phyloP scores from a whole-genome alignment of 2,329 filamentous ascomycete species.

The Verticillium nubilum region DNA sequence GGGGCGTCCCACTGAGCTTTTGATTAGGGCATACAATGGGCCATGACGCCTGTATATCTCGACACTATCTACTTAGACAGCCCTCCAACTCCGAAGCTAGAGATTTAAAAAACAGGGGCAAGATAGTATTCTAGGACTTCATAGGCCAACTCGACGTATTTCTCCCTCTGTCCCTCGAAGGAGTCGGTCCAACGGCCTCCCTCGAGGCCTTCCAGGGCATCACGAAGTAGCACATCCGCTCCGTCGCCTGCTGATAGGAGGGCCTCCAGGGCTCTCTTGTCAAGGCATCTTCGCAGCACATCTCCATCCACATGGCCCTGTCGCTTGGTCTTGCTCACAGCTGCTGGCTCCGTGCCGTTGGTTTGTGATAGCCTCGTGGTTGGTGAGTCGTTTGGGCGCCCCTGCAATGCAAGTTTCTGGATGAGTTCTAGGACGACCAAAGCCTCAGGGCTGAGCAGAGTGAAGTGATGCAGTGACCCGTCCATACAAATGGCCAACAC shows the following conservation, averaged over 20 bases:
- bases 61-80: background rate
- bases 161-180: constrained; percentile 20
- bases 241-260: constrained; percentile 28
- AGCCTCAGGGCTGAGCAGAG: constrained; percentile 54
- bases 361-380: constrained; percentile 34
- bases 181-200: constrained; percentile 31
- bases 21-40: too few relatives aligned
- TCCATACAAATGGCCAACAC: constrained; percentile 63
- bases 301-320: constrained; percentile 64
- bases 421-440: constrained; percentile 69
- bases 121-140: constrained; percentile 49
- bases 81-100: background rate
- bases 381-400: constrained; percentile 18
- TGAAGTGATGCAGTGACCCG: constrained; percentile 66
- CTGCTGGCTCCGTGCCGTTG: constrained; percentile 17
- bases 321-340: background rate
- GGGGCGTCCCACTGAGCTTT: too few relatives aligned
- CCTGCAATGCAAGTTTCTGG: constrained; percentile 46
- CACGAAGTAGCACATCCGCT: constrained; percentile 31
- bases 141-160: constrained; percentile 46
- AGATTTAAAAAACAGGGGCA: constrained; percentile 38
- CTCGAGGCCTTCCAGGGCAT: constrained; percentile 46
- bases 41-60: too few relatives aligned
- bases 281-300: constrained; percentile 50
- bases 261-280: constrained; percentile 36